A percentile compares a stretch with the other conserved stretches of the same genome.
These are phyloP conservation scores for Stipa capillata DNA, from an alignment of 176 grass and related monocot genomes.

Conservation along the genomic window DNA sequence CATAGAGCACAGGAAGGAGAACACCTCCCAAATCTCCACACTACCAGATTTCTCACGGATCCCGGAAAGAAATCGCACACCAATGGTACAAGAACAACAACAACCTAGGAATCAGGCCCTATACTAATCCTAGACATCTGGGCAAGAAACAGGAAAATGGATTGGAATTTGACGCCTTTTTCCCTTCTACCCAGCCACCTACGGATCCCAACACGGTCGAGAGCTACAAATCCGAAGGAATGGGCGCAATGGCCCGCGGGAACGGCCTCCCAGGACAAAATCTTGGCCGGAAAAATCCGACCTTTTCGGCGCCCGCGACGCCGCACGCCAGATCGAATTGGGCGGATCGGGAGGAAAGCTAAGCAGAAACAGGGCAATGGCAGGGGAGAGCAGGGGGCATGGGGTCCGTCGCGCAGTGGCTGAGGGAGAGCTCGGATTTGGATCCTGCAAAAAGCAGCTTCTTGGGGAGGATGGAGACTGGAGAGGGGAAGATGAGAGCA, in stretches of 20 bases:
- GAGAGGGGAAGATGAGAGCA: background rate
- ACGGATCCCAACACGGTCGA: background rate
- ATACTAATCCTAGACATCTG: background rate
- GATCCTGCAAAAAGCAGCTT: slow-evolving; percentile 24
- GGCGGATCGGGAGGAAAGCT: background rate
- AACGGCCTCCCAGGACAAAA: slow-evolving; percentile 6
- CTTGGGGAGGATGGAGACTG: background rate
- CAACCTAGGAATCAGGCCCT: slow-evolving; percentile 3
- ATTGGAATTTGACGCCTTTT: slow-evolving; percentile 11
- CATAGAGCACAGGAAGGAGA: slow-evolving; percentile 91
- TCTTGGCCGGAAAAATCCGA: too few relatives aligned
- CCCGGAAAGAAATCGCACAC: background rate
- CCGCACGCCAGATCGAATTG: background rate
- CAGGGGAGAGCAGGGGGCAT: background rate
- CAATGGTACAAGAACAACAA: slow-evolving; percentile 1
- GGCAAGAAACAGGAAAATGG: too few relatives aligned
- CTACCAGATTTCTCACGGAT: slow-evolving; percentile 31
- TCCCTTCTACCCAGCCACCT: background rate
- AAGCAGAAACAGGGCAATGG: background rate
- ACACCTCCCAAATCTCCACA: slow-evolving; percentile 90
- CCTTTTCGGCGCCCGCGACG: background rate
- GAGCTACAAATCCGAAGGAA: slow-evolving; percentile 10
- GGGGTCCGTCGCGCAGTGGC: background rate
- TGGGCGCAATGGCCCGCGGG: background rate
- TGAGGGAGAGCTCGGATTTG: slow-evolving; percentile 16